Evolutionary conservation across 176 grass and related monocot species (phyloP).

Genomic region (Microstegium vimineum): DNA sequence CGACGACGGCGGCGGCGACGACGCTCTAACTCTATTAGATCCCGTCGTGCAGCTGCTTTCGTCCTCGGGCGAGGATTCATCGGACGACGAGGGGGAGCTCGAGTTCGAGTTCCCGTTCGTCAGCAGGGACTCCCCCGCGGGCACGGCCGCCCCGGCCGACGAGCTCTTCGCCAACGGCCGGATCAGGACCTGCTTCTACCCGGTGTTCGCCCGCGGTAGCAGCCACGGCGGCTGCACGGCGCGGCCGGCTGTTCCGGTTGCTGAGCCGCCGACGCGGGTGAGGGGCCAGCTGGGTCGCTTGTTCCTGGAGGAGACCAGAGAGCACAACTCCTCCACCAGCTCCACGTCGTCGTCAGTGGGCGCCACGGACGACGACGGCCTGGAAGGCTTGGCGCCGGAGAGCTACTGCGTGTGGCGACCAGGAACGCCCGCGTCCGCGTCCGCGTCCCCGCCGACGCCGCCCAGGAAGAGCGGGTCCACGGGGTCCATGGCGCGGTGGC

Average conservation of each 20-base stretch:
- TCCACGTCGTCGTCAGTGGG: slow-evolving; percentile 13
- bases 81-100: background rate
- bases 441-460: background rate
- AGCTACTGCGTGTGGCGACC: slow-evolving; percentile 78
- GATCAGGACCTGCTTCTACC: slow-evolving; percentile 69
- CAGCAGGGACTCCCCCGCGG: slow-evolving; percentile 30
- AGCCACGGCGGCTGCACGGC: background rate
- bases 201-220: slow-evolving; percentile 51
- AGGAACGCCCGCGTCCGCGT: background rate
- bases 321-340: slow-evolving; percentile 30
- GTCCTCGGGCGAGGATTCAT: background rate
- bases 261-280: background rate
- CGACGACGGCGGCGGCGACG: background rate
- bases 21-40: background rate
- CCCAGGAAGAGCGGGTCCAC: slow-evolving; percentile 73
- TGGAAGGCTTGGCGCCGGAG: slow-evolving; percentile 47
- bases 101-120: slow-evolving; percentile 80
- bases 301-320: slow-evolving; percentile 62
- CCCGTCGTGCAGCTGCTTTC: background rate
- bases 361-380: slow-evolving; percentile 12
- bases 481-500: slow-evolving; percentile 81
- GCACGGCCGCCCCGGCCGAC: slow-evolving; percentile 38
- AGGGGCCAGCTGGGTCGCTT: slow-evolving; percentile 48
- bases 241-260: background rate
- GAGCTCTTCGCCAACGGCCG: slow-evolving; percentile 63